phyloP scores from a whole-genome alignment of 2,329 filamentous ascomycete species.

The Xylaria hypoxylon region DNA sequence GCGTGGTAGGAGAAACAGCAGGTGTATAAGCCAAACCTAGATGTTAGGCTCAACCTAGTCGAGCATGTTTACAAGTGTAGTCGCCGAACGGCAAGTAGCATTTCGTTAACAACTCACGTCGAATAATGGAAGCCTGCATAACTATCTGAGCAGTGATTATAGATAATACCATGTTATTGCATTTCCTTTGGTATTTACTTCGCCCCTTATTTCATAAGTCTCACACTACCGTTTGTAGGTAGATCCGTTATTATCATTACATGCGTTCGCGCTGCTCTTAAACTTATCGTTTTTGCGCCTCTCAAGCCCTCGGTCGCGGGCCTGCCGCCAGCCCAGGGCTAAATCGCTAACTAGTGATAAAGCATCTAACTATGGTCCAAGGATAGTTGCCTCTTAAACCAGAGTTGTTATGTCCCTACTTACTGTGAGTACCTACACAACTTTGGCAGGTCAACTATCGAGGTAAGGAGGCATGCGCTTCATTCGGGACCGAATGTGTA shows the following conservation, averaged over 20 bases:
- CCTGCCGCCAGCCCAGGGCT: background rate
- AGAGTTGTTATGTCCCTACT: background rate
- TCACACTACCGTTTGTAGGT: slow-evolving; percentile 3
- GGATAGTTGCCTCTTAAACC: slow-evolving; percentile 1
- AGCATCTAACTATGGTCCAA: background rate
- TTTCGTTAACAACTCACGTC: slow-evolving; percentile 9
- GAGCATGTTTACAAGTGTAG: slow-evolving; percentile 9
- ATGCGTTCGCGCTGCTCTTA: slow-evolving; percentile 4
- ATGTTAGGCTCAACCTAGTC: slow-evolving; percentile 6
- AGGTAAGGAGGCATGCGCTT: background rate
- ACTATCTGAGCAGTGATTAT: slow-evolving; percentile 3
- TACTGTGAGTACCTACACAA: background rate
- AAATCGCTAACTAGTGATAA: background rate
- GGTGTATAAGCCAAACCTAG: background rate
- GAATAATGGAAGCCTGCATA: slow-evolving; percentile 1
- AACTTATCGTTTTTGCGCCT: background rate
- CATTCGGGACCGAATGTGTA: slow-evolving; percentile 2
- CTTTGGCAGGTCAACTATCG: background rate
- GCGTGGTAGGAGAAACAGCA: slow-evolving; percentile 7
- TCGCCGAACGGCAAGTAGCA: slow-evolving; percentile 3
- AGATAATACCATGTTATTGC: slow-evolving; percentile 3
- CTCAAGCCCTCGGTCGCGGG: background rate
- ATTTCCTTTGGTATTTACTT: slow-evolving; percentile 2
- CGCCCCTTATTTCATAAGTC: slow-evolving; percentile 1
- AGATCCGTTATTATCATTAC: background rate